phyloP scores from a whole-genome alignment of 805 yeast genomes.

The Spencermartinsiella europaea region DNA sequence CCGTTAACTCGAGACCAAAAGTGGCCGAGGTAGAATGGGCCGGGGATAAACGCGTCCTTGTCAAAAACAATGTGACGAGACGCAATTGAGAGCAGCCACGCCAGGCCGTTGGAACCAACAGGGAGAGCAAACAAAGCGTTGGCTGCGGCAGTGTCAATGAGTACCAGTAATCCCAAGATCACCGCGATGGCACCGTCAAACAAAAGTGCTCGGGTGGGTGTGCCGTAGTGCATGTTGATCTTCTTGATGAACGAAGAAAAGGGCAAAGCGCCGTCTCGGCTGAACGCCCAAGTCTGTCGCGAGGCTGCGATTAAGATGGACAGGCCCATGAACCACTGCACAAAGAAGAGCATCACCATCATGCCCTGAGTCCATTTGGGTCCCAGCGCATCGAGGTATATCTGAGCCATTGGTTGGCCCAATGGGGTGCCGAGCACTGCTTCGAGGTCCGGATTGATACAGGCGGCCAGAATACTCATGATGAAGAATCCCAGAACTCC shows the following conservation, averaged over 20 bases:
- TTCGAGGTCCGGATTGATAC: conserved; percentile 42
- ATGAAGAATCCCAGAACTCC: conserved; percentile 55
- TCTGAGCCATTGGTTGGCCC: conserved; percentile 64
- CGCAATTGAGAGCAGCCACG: conserved; percentile 59
- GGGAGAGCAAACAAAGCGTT: conserved; percentile 62
- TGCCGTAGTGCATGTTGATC: conserved; percentile 51
- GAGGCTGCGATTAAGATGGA: conserved; percentile 59
- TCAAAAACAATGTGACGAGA: conserved; percentile 46
- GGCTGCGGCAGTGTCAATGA: conserved; percentile 58
- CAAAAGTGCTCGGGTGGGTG: conserved; percentile 60
- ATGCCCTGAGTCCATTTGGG: conserved; percentile 60
- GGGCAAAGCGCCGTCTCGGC: conserved; percentile 74
- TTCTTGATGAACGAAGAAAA: conserved; percentile 50
- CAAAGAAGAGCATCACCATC: conserved; percentile 51
- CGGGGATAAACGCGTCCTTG: conserved; percentile 51
- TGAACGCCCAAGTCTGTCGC: conserved; percentile 70
- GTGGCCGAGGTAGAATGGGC: conserved; percentile 60
- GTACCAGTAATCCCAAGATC: conserved; percentile 50
- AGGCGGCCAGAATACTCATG: conserved; percentile 49
- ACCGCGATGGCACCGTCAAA: conserved; percentile 49
- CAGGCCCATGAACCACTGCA: conserved; percentile 64
- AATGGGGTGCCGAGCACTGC: conserved; percentile 41
- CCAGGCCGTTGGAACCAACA: conserved; percentile 56
- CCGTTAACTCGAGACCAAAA: conserved; percentile 41
- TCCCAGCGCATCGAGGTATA: conserved; percentile 58